These are phyloP conservation scores for Pythium phragmitis DNA, from an alignment of 352 stramenopile genomes.

Conservation along the genomic window DNA sequence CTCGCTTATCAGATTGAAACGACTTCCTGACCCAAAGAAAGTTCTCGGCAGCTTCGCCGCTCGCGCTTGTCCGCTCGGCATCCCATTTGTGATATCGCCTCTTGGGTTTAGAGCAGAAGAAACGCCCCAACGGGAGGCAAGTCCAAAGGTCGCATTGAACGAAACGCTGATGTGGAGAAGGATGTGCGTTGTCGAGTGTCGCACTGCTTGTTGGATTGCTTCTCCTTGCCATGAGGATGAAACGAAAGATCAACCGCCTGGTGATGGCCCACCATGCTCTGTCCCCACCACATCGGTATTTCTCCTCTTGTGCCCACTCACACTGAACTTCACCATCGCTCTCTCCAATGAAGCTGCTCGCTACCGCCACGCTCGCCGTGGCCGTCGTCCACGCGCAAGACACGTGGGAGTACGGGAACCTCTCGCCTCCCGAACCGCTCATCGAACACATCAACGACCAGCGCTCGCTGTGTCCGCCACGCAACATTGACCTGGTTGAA, in stretches of 20 bases:
- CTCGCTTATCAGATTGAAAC: not conserved
- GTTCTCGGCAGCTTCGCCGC: conserved; percentile 11
- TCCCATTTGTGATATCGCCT: not conserved
- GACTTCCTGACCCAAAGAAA: not conserved
- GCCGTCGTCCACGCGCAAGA: conserved; percentile 27
- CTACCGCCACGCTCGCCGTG: not conserved
- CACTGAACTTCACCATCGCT: too few relatives aligned
- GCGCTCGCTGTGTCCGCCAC: conserved; percentile 44
- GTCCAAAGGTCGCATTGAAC: too few relatives aligned
- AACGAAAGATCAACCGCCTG: too few relatives aligned
- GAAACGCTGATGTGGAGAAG: too few relatives aligned
- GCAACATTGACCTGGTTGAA: conserved; percentile 49
- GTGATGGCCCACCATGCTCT: not conserved
- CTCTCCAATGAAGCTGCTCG: conserved; percentile 14
- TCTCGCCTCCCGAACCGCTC: conserved; percentile 32
- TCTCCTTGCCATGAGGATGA: too few relatives aligned
- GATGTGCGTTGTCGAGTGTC: too few relatives aligned
- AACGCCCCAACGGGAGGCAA: too few relatives aligned
- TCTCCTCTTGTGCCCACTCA: not conserved
- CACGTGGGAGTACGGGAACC: conserved; percentile 47
- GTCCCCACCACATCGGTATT: not conserved
- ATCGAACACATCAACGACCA: conserved; percentile 42
- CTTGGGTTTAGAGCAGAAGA: not conserved
- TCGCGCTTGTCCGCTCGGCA: not conserved
- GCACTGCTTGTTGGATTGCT: too few relatives aligned